phyloP scores from a whole-genome alignment of 2,329 filamentous ascomycete genomes.

The Penicillium aurantiogriseum region DNA sequence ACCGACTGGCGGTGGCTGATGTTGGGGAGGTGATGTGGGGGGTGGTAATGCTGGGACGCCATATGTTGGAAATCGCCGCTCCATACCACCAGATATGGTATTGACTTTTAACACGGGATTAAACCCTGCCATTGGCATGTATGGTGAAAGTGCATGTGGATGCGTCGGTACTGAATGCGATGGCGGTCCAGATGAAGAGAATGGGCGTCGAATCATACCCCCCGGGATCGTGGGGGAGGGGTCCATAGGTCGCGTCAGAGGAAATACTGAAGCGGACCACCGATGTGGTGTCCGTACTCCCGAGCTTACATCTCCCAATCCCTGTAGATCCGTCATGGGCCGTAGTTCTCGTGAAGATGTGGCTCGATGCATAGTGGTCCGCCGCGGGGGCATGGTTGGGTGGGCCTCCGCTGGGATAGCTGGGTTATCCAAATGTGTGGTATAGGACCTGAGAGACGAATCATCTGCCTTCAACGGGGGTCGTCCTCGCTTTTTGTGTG shows the following conservation, averaged over 20 bases:
- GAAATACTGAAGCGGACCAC: conserved; percentile 35
- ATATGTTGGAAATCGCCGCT: conserved; percentile 31
- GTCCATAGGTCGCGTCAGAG: conserved; percentile 30
- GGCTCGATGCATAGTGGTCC: conserved; percentile 31
- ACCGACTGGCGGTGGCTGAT: conserved; percentile 26
- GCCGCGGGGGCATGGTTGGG: conserved; percentile 20
- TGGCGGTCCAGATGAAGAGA: conserved; percentile 34
- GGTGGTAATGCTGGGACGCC: conserved; percentile 29
- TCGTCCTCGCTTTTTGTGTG: conserved; percentile 48
- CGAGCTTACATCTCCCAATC: conserved; percentile 18
- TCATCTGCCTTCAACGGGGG: conserved; percentile 47
- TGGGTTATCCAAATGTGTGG: conserved; percentile 30
- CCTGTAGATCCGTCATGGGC: conserved; percentile 40
- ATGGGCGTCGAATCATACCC: conserved; percentile 30
- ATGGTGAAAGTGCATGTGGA: conserved; percentile 28
- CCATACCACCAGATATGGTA: conserved; percentile 22
- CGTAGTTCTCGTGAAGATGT: conserved; percentile 41
- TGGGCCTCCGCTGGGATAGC: conserved; percentile 28
- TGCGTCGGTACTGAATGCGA: conserved; percentile 25
- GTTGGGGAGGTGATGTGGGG: conserved; percentile 35
- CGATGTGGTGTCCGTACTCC: conserved; percentile 28
- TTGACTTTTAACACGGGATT: conserved; percentile 26
- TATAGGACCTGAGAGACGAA: conserved; percentile 33
- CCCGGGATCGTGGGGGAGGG: conserved; percentile 26
- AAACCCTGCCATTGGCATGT: conserved; percentile 28